phyloP scores from a whole-genome alignment of 2,329 filamentous ascomycete genomes.

The Lachnellula willkommii region DNA sequence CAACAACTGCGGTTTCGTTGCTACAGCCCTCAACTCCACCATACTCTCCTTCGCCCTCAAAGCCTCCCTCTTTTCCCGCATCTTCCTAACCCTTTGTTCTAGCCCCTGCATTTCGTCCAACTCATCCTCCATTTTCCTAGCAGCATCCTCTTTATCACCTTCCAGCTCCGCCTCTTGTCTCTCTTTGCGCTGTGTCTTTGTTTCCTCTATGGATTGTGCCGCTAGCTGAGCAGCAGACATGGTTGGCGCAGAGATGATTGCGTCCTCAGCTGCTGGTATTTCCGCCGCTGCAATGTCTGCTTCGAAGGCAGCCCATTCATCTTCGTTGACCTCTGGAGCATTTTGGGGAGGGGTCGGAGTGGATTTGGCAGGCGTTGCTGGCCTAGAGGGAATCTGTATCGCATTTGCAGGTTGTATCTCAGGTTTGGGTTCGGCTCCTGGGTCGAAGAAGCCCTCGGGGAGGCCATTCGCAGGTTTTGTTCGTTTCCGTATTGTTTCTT shows the following conservation, averaged over 20 bases:
- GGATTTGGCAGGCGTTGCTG: constrained; percentile 49
- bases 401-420: constrained; percentile 33
- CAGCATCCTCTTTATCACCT: constrained; percentile 71
- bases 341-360: constrained; percentile 37
- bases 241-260: constrained; percentile 64
- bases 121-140: constrained; percentile 66
- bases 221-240: constrained; percentile 60
- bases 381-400: constrained; percentile 58
- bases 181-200: constrained; percentile 42
- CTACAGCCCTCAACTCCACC: constrained; percentile 15
- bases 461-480: constrained; percentile 34
- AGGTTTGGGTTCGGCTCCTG: constrained; percentile 11
- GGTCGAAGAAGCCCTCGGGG: constrained; percentile 33
- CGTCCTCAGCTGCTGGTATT: constrained; percentile 36
- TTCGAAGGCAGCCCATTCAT: constrained; percentile 83
- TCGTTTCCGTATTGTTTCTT: constrained; percentile 41
- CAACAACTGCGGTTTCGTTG: constrained; percentile 27
- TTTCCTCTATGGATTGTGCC: constrained; percentile 45
- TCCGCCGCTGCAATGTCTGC: constrained; percentile 62
- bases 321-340: constrained; percentile 55
- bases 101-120: constrained; percentile 79
- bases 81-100: constrained; percentile 61
- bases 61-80: constrained; percentile 68
- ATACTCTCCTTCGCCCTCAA: constrained; percentile 42
- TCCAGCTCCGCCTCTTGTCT: constrained; percentile 51